Conservation (phyloP, 73 alveolate genomes). For the Blepharisma stoltei region DNA sequence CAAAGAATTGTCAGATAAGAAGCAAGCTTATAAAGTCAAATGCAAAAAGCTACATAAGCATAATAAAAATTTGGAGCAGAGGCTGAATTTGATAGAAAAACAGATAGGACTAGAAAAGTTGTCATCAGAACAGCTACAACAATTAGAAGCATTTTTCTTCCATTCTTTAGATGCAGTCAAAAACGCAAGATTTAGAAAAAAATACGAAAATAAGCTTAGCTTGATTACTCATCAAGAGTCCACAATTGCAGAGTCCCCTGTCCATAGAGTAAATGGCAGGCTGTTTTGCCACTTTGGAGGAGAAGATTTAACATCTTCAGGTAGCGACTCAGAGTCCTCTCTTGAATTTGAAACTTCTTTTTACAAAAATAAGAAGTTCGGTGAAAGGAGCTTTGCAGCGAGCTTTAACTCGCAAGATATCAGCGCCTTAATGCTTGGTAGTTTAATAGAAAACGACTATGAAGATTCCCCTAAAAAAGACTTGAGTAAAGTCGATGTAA, state of each 20-base stretch:
- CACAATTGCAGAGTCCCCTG: no score
- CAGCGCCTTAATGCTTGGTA: neutral
- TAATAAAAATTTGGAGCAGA: neutral
- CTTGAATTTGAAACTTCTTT: conserved; percentile 18
- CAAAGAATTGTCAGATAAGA: neutral
- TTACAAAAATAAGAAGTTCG: neutral
- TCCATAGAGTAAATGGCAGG: no score
- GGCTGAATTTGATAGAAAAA: neutral
- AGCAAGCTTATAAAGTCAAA: neutral
- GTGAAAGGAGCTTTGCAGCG: neutral
- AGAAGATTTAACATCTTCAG: neutral
- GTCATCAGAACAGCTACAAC: neutral
- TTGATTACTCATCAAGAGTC: no score
- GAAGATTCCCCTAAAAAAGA: no score
- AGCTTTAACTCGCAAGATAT: neutral
- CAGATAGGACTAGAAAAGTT: neutral
- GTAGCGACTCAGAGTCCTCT: neutral
- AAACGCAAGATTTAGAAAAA: neutral
- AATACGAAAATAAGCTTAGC: no score
- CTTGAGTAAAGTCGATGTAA: no score
- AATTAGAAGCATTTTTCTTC: neutral
- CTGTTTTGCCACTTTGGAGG: no score
- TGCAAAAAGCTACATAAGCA: neutral
- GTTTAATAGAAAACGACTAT: neutral
- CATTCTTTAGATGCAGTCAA: neutral